Conservation (phyloP, 2,329 filamentous ascomycete genomes). For the Talaromyces verruculosus region DNA sequence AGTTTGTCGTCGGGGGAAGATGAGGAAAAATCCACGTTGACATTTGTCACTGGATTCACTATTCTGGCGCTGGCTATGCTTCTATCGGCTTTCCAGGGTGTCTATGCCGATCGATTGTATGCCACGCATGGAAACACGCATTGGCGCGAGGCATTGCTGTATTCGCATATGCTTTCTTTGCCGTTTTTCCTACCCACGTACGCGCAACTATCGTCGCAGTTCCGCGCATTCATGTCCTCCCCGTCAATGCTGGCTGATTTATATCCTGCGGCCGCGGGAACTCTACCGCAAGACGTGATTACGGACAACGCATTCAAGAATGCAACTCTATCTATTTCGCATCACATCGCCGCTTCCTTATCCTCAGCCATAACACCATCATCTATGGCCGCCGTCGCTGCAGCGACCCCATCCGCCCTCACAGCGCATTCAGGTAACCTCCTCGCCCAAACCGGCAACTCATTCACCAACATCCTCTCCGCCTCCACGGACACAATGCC, state of each 20-base stretch:
- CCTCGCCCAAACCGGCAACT: not conserved
- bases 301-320: not conserved
- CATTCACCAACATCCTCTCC: constrained; percentile 11
- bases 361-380: not conserved
- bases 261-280: constrained; percentile 10
- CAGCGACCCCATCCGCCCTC: not conserved
- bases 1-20: constrained; percentile 26
- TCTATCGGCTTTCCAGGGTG: constrained; percentile 88
- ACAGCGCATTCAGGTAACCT: not conserved
- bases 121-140: constrained; percentile 73
- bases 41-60: constrained; percentile 63
- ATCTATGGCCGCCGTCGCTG: not conserved
- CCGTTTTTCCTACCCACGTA: constrained; percentile 46
- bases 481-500: constrained; percentile 21
- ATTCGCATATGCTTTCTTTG: constrained; percentile 63
- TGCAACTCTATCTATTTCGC: not conserved
- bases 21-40: constrained; percentile 40
- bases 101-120: constrained; percentile 93
- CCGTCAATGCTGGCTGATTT: constrained; percentile 34
- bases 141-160: constrained; percentile 96
- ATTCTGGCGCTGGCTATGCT: constrained; percentile 87
- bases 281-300: constrained; percentile 1
- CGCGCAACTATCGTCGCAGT: constrained; percentile 38
- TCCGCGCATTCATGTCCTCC: constrained; percentile 36
- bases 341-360: constrained; percentile 11